phyloP scores from a whole-genome alignment of 2,329 filamentous ascomycete species.

The Fusarium concolor region DNA sequence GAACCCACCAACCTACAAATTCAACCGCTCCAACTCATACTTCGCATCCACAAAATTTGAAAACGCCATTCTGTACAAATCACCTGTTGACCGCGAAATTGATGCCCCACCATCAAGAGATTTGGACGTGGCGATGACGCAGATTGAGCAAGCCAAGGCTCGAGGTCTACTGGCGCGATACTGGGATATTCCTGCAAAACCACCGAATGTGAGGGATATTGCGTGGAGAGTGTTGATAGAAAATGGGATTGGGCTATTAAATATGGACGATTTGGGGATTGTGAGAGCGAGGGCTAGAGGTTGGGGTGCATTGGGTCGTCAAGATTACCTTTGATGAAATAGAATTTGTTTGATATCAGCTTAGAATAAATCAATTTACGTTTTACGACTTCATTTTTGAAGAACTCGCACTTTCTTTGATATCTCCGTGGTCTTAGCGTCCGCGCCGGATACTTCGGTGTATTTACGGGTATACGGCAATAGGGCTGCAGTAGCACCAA shows the following conservation, averaged over 20 bases:
- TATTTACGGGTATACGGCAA: too few relatives aligned
- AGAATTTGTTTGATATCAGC: not conserved
- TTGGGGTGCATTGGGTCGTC: conserved; percentile 4
- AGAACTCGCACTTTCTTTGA: too few relatives aligned
- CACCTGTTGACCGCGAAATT: not conserved
- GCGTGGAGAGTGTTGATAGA: conserved; percentile 18
- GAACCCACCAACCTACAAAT: conserved; percentile 2
- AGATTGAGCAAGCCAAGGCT: conserved; percentile 19
- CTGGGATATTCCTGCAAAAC: conserved; percentile 11
- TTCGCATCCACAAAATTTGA: conserved; percentile 14
- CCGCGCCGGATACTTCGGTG: too few relatives aligned
- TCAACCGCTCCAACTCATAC: conserved; percentile 21
- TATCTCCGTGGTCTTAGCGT: too few relatives aligned
- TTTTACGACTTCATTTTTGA: too few relatives aligned
- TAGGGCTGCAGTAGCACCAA: too few relatives aligned
- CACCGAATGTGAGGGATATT: conserved; percentile 22
- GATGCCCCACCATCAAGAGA: not conserved
- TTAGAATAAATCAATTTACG: not conserved
- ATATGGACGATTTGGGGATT: conserved; percentile 26
- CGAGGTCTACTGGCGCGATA: conserved; percentile 14
- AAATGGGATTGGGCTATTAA: conserved; percentile 1
- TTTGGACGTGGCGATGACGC: conserved; percentile 4
- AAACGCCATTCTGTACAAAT: conserved; percentile 12
- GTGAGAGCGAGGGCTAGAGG: conserved; percentile 19
- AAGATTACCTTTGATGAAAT: conserved; percentile 1